phyloP scores from a whole-genome alignment of 305 asterid species.

The Solanum chacoense region DNA sequence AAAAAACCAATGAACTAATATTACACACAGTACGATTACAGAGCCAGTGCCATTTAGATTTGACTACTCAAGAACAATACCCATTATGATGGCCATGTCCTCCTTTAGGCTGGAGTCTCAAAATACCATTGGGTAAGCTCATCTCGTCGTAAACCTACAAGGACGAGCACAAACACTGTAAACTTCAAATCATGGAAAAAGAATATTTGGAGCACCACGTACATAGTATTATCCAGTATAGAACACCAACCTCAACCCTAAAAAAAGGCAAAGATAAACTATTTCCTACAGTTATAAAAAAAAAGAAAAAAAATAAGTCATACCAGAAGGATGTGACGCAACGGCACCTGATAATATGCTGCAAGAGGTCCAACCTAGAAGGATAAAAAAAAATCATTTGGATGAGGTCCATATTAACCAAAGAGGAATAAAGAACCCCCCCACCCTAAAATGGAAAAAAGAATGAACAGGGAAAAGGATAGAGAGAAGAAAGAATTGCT shows the following conservation, averaged over 20 bases:
- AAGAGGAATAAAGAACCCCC: not conserved
- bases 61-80: constrained; percentile 27
- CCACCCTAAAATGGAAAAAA: not conserved
- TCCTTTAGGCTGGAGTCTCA: constrained; percentile 92
- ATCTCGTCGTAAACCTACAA: constrained; percentile 79
- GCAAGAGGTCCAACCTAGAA: constrained; percentile 90
- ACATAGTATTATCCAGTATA: not conserved
- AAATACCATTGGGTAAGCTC: constrained; percentile 86
- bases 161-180: not conserved
- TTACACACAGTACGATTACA: not conserved
- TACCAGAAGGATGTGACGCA: constrained; percentile 92
- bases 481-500: not conserved
- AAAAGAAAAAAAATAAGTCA: not conserved
- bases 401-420: not conserved
- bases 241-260: not conserved
- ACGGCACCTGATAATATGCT: constrained; percentile 83
- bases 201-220: not conserved
- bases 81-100: constrained; percentile 97
- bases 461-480: not conserved
- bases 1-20: not conserved
- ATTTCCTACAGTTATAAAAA: not conserved
- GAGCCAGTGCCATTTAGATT: not conserved
- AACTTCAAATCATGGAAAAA: not conserved
- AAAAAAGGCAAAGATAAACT: not conserved
- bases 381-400: not conserved